Percentiles rank a stretch among this genome's conserved stretches.
Conservation (phyloP, 2,329 filamentous ascomycete genomes). For the Beauveria caledonica region DNA sequence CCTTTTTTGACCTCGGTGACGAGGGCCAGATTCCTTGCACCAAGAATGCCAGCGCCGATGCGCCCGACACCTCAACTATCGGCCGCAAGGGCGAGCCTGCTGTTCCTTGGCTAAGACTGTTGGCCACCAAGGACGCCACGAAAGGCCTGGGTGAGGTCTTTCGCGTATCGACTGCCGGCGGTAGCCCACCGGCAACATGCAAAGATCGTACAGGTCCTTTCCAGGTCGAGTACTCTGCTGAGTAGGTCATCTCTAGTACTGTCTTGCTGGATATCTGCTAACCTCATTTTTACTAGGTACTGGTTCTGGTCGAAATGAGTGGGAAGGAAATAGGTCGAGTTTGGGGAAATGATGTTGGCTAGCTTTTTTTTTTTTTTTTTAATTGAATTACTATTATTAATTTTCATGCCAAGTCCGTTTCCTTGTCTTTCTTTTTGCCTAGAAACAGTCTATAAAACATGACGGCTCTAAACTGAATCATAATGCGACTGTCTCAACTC, state of each 20-base stretch:
- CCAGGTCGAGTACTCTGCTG: slow-evolving; percentile 69
- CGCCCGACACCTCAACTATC: slow-evolving; percentile 51
- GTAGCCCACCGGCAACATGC: slow-evolving; percentile 66
- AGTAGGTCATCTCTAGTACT: slow-evolving; percentile 53
- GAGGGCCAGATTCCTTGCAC: slow-evolving; percentile 54
- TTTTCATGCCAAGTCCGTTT: not conserved
- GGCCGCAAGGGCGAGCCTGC: slow-evolving; percentile 59
- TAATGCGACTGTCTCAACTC: too few relatives aligned
- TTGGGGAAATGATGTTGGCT: not conserved
- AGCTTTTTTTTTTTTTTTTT: not conserved
- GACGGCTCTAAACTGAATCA: too few relatives aligned
- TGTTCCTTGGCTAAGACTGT: slow-evolving; percentile 74
- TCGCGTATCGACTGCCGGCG: slow-evolving; percentile 76
- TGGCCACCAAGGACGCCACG: slow-evolving; percentile 42
- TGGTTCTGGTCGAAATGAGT: slow-evolving; percentile 4
- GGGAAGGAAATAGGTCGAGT: not conserved
- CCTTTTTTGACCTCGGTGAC: slow-evolving; percentile 67
- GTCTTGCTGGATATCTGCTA: not conserved
- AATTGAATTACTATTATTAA: not conserved
- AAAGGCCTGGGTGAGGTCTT: slow-evolving; percentile 68
- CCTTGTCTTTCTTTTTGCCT: too few relatives aligned
- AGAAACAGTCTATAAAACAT: not conserved
- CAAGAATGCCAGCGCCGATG: slow-evolving; percentile 52
- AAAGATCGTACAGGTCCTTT: slow-evolving; percentile 55
- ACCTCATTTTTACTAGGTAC: not conserved